Evolutionary conservation across 768 basidiomycete genomes (phyloP).

Genomic region (Naganishia friedmannii): DNA sequence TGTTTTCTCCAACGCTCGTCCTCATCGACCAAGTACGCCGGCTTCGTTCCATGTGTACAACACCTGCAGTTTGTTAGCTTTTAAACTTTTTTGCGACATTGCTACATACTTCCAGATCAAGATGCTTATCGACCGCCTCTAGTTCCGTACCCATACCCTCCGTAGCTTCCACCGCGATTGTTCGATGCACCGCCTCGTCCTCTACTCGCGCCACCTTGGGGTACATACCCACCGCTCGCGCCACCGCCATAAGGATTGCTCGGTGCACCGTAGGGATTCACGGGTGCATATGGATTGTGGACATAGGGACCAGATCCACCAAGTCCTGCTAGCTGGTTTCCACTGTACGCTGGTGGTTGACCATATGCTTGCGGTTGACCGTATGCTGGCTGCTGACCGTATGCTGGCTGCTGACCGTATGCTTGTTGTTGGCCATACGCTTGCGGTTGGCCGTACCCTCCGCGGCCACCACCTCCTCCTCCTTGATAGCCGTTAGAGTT

Average conservation of each 20-base stretch:
- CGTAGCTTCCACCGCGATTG: conserved; percentile 22
- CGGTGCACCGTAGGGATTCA: conserved; percentile 29
- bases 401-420: neutral
- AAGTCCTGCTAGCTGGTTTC: conserved; percentile 1
- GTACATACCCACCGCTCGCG: conserved; percentile 55
- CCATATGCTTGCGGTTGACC: conserved; percentile 2
- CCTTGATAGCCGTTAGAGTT: conserved; percentile 29
- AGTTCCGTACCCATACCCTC: conserved; percentile 25
- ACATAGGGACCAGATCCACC: conserved; percentile 26
- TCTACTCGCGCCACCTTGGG: conserved; percentile 42
- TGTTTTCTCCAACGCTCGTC: too few relatives aligned
- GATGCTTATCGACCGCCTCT: conserved; percentile 14
- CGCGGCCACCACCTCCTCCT: conserved; percentile 15
- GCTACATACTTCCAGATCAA: neutral
- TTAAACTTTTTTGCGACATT: neutral
- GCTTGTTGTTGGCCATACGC: neutral
- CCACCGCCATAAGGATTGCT: conserved; percentile 25
- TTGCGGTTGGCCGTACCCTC: neutral
- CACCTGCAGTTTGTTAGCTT: neutral
- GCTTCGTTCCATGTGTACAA: neutral
- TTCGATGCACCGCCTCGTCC: conserved; percentile 16
- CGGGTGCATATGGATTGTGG: conserved; percentile 24
- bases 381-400: neutral
- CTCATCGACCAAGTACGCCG: too few relatives aligned
- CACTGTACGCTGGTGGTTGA: neutral